phyloP scores from a whole-genome alignment of 1,284 basidiomycete genomes.

The Ustilago hordei region DNA sequence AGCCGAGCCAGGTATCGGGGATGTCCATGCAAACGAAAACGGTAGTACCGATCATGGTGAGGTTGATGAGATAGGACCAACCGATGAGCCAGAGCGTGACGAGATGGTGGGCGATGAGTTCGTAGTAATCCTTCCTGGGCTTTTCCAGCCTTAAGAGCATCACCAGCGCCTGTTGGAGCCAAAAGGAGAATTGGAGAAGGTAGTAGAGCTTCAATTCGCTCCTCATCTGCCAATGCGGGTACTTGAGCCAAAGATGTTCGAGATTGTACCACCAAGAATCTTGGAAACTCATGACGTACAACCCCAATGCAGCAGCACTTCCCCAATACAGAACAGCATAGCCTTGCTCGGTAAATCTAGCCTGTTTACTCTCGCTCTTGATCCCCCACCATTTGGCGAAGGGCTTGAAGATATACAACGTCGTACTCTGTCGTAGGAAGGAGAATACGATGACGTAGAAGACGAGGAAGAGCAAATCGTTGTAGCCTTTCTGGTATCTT shows the following conservation, averaged over 20 bases:
- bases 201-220: conserved; percentile 90
- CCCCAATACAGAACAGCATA: conserved; percentile 68
- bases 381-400: conserved; percentile 73
- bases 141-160: conserved; percentile 88
- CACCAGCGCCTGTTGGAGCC: conserved; percentile 92
- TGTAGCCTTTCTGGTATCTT: conserved; percentile 63
- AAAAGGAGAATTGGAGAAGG: conserved; percentile 81
- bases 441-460: conserved; percentile 94
- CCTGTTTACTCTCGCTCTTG: conserved; percentile 60
- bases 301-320: conserved; percentile 53
- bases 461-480: conserved; percentile 83
- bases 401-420: conserved; percentile 78
- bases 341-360: conserved; percentile 66
- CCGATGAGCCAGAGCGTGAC: conserved; percentile 96
- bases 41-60: conserved; percentile 88
- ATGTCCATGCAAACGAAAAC: conserved; percentile 97
- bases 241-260: conserved; percentile 67
- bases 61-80: conserved; percentile 72
- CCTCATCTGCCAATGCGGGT: conserved; percentile 78
- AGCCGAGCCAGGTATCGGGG: conserved; percentile 82
- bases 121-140: conserved; percentile 89
- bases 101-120: conserved; percentile 84
- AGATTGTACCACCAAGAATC: conserved; percentile 87
- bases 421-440: conserved; percentile 84
- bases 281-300: conserved; percentile 83